phyloP scores from a whole-genome alignment of 2,329 filamentous ascomycete genomes.

The Ascochyta rabiei region DNA sequence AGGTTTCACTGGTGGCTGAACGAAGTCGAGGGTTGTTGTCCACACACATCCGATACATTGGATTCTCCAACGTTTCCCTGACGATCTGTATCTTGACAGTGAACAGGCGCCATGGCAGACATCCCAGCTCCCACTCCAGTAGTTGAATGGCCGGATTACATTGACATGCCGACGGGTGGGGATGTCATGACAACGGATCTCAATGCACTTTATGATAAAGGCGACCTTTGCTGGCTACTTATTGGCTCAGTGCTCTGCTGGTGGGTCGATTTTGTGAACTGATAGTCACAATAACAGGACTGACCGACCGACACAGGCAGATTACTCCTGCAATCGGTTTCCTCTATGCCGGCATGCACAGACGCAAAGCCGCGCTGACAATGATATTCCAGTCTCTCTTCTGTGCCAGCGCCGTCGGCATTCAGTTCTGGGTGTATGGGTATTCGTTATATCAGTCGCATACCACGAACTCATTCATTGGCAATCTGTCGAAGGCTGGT shows the following conservation, averaged over 20 bases:
- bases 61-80: not conserved
- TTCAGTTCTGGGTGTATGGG: constrained; percentile 58
- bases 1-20: not conserved
- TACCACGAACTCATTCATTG: constrained; percentile 37
- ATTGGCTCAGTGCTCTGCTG: constrained; percentile 39
- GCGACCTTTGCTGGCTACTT: constrained; percentile 54
- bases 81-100: not conserved
- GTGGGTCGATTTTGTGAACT: constrained; percentile 10
- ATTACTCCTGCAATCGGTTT: constrained; percentile 45
- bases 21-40: not conserved
- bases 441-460: constrained; percentile 52
- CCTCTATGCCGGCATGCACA: constrained; percentile 44
- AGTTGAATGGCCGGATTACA: constrained; percentile 54
- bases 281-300: not conserved
- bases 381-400: constrained; percentile 58
- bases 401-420: constrained; percentile 53
- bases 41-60: not conserved
- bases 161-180: constrained; percentile 49
- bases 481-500: constrained; percentile 39
- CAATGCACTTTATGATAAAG: constrained; percentile 55
- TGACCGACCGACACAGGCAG: constrained; percentile 28
- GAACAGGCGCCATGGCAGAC: constrained; percentile 28
- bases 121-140: constrained; percentile 39
- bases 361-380: constrained; percentile 46
- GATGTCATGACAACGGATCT: constrained; percentile 54